Evolutionary conservation across 768 basidiomycete genomes (phyloP), one percentile per base, ranked within the genome.

Genomic region (Trametes gibbosa): DNA sequence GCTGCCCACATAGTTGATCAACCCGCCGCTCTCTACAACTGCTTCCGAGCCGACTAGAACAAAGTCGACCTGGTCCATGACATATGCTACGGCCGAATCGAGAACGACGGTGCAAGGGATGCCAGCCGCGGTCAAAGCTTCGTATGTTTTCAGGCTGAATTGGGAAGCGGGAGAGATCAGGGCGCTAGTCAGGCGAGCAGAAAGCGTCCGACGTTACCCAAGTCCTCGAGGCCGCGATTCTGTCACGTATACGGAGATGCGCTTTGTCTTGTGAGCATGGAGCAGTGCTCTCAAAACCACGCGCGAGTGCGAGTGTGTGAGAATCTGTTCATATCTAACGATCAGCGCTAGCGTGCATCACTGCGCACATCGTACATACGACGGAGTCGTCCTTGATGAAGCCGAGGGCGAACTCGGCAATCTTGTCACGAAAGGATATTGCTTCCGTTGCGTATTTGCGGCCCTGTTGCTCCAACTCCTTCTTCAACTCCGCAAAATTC

Each of bases 1-100:
- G 67, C 94, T 94, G 41, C 96, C 96, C 37, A 98, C 90, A 51
- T 90, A 92, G 69, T 95, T 95, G 65, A 95, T 85, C 60, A 93
- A 76, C 4, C 95, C 92, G 43, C 97, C 97, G 62, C 91, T 94
- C 74, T 98, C 97, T 5, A 97, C 96, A 25, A 99, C 95, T 8
- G 95, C 97, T 76, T 99, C 97, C 40, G 95, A 95, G 32, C 97
- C 97, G 40, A 98, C 95, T 48, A 99, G 82, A 50, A 96, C 90
- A 71, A 96, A 90, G 72, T 96, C 92, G 19, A 96, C 93, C 66
- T 90, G 88, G 64, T 96, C 92, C 90, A 99, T 98, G 66, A 92
- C 86, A 76, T 98, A 98, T 39, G 93, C 93, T 4, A 98, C 95
- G 1, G 96, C 95, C 14, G 93, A 93, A 74, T 99, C 97, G 58